phyloP scores from a whole-genome alignment of 495 filamentous ascomycete genomes.

The Geoglossum glabrum region DNA sequence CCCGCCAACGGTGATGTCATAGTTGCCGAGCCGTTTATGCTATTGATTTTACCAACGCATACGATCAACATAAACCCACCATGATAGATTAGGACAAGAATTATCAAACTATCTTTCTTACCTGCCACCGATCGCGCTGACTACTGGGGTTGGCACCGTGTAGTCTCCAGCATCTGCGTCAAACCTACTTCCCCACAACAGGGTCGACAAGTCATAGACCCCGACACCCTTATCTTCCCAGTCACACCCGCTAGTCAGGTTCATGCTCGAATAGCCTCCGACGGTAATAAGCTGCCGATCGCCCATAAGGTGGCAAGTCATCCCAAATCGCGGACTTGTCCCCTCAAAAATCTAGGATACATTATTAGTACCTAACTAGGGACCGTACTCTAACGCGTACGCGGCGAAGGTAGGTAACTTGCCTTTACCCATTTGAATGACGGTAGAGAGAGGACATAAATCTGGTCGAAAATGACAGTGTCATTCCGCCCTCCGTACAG shows the following conservation, averaged over 20 bases:
- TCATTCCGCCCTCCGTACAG: conserved; percentile 15
- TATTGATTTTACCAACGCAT: too few species aligned
- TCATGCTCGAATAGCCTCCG: conserved; percentile 15
- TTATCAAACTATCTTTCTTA: too few species aligned
- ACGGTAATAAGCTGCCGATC: conserved; percentile 23
- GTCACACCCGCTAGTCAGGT: conserved; percentile 16
- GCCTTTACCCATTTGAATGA: conserved; percentile 20
- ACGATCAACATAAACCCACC: too few species aligned
- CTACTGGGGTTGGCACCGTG: conserved; percentile 13
- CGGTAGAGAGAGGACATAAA: conserved; percentile 20
- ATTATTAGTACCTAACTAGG: not conserved
- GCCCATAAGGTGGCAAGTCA: conserved; percentile 21
- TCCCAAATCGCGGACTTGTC: conserved; percentile 16
- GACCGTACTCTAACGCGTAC: not conserved
- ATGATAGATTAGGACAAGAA: too few species aligned
- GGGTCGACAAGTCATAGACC: conserved; percentile 17
- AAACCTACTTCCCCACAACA: conserved; percentile 22
- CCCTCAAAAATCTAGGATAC: conserved; percentile 9
- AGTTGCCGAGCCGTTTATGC: not conserved
- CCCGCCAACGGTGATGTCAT: not conserved
- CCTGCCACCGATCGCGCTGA: conserved; percentile 14
- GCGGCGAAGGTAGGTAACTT: not conserved
- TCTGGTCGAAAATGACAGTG: conserved; percentile 16
- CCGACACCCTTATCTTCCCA: conserved; percentile 21
- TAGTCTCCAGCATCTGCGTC: conserved; percentile 11